Evolutionary conservation across 768 basidiomycete genomes (phyloP).

Genomic region (Pleurotus tuber-regium): DNA sequence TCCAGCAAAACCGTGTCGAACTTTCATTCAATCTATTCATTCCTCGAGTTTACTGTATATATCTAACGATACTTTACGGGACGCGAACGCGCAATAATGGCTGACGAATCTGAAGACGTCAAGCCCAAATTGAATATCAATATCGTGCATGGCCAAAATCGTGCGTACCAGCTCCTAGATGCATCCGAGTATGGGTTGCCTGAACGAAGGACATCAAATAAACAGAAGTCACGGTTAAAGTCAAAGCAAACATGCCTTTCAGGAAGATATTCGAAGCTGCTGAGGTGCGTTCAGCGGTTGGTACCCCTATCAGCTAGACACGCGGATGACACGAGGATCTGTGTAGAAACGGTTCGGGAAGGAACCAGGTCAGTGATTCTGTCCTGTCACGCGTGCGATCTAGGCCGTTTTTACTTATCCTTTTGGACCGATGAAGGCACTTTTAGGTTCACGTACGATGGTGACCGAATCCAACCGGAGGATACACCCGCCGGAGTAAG

Average conservation of each 20-base stretch:
- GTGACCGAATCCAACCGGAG: conserved; percentile 41
- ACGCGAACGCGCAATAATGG: conserved; percentile 30
- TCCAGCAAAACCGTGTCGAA: too few species aligned
- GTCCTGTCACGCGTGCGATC: too few species aligned
- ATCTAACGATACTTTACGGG: too few species aligned
- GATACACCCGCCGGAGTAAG: conserved; percentile 56
- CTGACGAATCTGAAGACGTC: conserved; percentile 54
- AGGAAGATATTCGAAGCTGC: conserved; percentile 66
- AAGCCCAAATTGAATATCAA: conserved; percentile 72
- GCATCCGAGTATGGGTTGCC: too few species aligned
- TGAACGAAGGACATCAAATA: too few species aligned
- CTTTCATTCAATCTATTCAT: too few species aligned
- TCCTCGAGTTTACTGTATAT: too few species aligned
- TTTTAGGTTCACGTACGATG: conserved; percentile 60
- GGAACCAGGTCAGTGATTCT: conserved; percentile 41
- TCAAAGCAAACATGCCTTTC: conserved; percentile 62
- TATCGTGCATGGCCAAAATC: conserved; percentile 51
- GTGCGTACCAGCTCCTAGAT: conserved; percentile 38
- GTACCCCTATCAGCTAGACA: too few species aligned
- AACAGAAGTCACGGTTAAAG: conserved; percentile 65
- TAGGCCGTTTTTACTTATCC: too few species aligned
- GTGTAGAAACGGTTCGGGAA: conserved; percentile 57
- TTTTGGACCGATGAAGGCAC: conserved; percentile 43
- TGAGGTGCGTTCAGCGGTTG: conserved; percentile 43
- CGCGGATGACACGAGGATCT: conserved; percentile 6